Conservation (phyloP, 192 early-diverging fungal species). For the Diversispora eburnea region DNA sequence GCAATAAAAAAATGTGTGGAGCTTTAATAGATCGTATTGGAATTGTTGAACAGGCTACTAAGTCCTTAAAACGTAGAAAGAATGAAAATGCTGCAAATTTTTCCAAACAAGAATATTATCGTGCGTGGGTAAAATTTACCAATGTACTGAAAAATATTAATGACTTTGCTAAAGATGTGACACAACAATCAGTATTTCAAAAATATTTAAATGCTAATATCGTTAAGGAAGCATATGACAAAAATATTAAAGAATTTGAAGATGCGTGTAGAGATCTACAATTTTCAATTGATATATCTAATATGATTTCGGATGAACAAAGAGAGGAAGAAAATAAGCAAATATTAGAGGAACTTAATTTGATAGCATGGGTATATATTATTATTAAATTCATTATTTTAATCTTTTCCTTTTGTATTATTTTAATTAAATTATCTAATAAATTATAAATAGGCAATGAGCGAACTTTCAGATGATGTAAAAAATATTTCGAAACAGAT, state of each 20-base stretch:
- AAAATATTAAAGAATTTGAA: not conserved
- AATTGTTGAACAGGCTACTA: not conserved
- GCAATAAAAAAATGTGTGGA: slow-evolving; percentile 12
- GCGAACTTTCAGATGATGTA: no score
- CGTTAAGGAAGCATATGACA: not conserved
- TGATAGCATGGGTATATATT: not conserved
- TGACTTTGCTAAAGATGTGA: not conserved
- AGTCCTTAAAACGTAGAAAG: not conserved
- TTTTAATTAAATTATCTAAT: no score
- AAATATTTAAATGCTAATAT: slow-evolving; percentile 8
- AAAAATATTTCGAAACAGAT: no score
- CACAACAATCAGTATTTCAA: not conserved
- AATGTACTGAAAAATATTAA: slow-evolving; percentile 10
- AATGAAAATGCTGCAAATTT: not conserved
- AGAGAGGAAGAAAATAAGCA: not conserved
- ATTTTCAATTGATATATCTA: slow-evolving; percentile 1
- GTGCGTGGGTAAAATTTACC: not conserved
- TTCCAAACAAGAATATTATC: not conserved
- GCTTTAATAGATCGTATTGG: slow-evolving; percentile 6
- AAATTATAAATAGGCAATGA: no score
- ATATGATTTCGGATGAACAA: not conserved
- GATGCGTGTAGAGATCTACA: not conserved
- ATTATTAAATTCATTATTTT: not conserved
- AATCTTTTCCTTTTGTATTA: not conserved
- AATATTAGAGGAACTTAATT: not conserved